Evolutionary conservation across 2,329 filamentous ascomycete species (phyloP), one percentile per base, ranked within the genome.

Genomic region (Penicillium rolfsii): DNA sequence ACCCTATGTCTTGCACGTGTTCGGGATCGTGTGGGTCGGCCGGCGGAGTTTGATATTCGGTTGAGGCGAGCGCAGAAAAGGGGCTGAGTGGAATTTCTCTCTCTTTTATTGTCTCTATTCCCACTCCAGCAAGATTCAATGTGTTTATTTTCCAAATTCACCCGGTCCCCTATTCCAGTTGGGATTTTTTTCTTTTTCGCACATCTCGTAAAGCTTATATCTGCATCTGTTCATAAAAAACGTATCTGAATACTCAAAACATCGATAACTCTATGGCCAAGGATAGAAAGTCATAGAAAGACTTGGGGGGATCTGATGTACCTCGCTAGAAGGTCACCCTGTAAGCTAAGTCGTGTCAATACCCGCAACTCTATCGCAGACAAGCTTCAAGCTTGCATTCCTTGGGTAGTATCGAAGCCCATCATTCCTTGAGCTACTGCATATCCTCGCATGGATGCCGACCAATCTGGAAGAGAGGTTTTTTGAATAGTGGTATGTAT

Each of bases 31-130:
- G 68, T 74, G 70, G 72, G 74, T 74, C 71, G 73, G 74, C 70
- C 73, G 73, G 74, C 72, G 76, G 75, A 78, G 75, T 78, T 77
- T 77, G 74, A 76, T 76, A 74, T 76, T 74, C 73, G 74, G 74
- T 70, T 70, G 67, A 70, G 62, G 66, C 73, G 73, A 73, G 72
- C 68, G 69, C 71, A 70, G 71, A 73, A 76, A 76, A 74, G 70
- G 72, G 73, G 70, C 71, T 70, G 74, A 75, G 71, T 73, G 73
- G 75, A 76, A 75, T 75, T 72, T 73, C 74, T 76, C 73, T 76
- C 73, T 76, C 72, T 74, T 75, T 76, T 74, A 74, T 70, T 71
- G 67, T 74, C 71, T 74, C 71, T 75, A 75, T 76, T 76, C 74
- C 73, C 74, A 74, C 71, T 73, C 71, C 71, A 74, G 72, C 72